Base-by-base conservation (phyloP, 108 stramenopile genomes). In the Nitzschia sp. region DNA sequence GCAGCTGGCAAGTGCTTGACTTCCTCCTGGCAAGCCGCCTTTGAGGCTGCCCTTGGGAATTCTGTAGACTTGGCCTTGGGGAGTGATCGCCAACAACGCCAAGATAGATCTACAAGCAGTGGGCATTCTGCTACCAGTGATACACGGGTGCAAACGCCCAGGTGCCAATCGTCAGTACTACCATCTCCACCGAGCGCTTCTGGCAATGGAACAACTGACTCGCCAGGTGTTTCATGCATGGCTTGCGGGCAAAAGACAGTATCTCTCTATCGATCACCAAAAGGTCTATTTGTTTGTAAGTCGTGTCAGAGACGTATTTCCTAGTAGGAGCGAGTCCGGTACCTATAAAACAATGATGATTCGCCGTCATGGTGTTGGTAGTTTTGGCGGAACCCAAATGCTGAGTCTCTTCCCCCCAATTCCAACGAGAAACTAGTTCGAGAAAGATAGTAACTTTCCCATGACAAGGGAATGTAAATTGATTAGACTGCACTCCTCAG, bases 11-110 rank as follows among this genome's bases (percentile, higher is more conserved):
- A 35, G 48, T 89, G 88, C 48, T 59, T 78, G 34, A 87, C 86
- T 15, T 47, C 71, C 3, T 74, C 59, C 15, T 90, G 89, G 89
- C 81, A 87, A 55, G 59, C 54, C 55, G 82, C 79, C 3, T 87
- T 90, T 61, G 73, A 80, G 32, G 51, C 59, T 13, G 82, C 79
- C 11, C 58, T 90, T 64, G 61, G 67, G 5, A 58, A 74, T 0
- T 83, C 84, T 8, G 72, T 77, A 23, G 30, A 80, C 30, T 38
- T 45, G 15, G 62, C 62, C 13, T n/a, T n/a, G n/a, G n/a, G n/a
- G n/a, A n/a, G n/a, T n/a, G n/a, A n/a, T n/a, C n/a, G n/a, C n/a
- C n/a, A n/a, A n/a, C n/a, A n/a, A n/a, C n/a, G n/a, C n/a, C n/a
- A n/a, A n/a, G n/a, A n/a, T 11, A 57, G 59, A 26, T 2, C 19